Conservation (phyloP, 176 grass and related monocot species). For the Juncus effusus region DNA sequence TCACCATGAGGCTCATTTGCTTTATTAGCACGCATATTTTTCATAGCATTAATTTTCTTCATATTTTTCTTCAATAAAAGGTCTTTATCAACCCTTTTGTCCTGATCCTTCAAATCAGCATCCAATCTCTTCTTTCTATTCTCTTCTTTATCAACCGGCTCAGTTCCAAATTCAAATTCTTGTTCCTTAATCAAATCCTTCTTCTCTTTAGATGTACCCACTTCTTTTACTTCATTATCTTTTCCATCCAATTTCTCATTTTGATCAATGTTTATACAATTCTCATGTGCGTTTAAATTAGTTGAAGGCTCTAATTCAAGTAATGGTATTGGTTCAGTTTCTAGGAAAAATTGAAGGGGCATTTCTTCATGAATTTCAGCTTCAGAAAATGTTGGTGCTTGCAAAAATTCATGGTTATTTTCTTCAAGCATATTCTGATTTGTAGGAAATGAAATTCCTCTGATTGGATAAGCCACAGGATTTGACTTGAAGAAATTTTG, state of each 20-base stretch:
- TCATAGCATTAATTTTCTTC: constrained; percentile 31
- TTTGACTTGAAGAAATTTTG: not conserved
- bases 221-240: not conserved
- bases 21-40: constrained; percentile 41
- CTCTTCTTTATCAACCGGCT: constrained; percentile 4
- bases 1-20: constrained; percentile 30
- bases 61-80: constrained; percentile 33
- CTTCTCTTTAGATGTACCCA: not conserved
- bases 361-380: constrained; percentile 6
- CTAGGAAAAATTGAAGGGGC: not conserved
- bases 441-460: not conserved
- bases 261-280: not conserved
- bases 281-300: not conserved
- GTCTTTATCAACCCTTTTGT: constrained; percentile 22
- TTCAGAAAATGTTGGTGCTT: not conserved
- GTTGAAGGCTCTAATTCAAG: not conserved
- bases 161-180: constrained; percentile 12
- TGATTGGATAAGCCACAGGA: not conserved
- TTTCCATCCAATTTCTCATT: not conserved
- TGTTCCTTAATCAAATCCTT: constrained; percentile 14
- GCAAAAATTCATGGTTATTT: not conserved
- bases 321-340: not conserved
- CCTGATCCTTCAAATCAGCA: constrained; percentile 29
- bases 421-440: not conserved
- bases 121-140: constrained; percentile 1